Evolutionary conservation across 169 alveolate genomes (phyloP).

Genomic region (Eimeria praecox): DNA sequence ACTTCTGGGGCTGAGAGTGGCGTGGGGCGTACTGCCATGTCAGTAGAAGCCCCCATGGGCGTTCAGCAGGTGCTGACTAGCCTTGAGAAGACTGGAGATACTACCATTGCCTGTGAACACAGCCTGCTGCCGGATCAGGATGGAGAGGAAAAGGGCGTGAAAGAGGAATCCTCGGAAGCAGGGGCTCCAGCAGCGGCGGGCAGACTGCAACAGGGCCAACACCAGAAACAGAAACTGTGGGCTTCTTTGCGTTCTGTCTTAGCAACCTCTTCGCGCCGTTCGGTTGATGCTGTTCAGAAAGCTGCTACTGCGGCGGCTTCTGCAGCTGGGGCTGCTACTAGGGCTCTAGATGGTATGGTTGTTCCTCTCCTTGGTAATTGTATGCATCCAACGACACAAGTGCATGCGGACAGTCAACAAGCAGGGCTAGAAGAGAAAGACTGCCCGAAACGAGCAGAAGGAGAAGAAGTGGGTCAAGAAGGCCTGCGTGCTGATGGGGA

Average conservation of each 20-base stretch:
- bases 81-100: neutral
- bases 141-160: neutral
- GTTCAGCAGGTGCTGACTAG: neutral
- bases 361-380: conserved; percentile 45
- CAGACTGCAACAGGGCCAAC: conserved; percentile 9
- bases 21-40: neutral
- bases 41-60: neutral
- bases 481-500: neutral
- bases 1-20: neutral
- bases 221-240: conserved; percentile 47
- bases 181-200: neutral
- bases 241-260: neutral
- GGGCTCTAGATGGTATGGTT: neutral
- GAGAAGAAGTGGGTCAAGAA: neutral
- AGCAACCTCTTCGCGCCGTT: conserved; percentile 34
- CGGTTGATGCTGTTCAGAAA: conserved; percentile 41
- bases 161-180: neutral
- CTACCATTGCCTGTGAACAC: neutral
- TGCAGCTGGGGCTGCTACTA: conserved; percentile 30
- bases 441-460: neutral
- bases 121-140: neutral
- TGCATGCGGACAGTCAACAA: neutral
- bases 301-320: conserved; percentile 45
- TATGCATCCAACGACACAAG: neutral
- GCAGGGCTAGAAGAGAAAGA: neutral